Conservation (phyloP, 2,329 filamentous ascomycete species). For the Cadophora luteo-olivacea region DNA sequence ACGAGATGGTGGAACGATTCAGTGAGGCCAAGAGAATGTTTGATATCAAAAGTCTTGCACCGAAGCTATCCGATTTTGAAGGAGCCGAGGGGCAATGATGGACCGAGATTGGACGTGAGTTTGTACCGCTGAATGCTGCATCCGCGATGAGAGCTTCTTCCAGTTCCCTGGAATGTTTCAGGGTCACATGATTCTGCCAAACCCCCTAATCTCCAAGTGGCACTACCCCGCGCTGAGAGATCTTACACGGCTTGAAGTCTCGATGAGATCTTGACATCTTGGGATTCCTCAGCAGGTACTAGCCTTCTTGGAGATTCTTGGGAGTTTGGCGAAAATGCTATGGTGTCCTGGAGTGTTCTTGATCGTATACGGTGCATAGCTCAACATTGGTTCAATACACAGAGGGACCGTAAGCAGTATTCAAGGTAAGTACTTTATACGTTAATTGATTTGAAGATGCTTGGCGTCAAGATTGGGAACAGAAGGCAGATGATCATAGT, state of each 20-base stretch:
- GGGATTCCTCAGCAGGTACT: not conserved
- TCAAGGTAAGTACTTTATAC: too few relatives aligned
- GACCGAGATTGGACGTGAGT: not conserved
- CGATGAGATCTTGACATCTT: not conserved
- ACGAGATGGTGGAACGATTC: not conserved
- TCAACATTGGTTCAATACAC: too few relatives aligned
- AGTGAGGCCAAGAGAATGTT: not conserved
- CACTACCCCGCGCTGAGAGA: conserved; percentile 4
- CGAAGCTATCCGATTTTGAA: not conserved
- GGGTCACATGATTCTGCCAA: too few relatives aligned
- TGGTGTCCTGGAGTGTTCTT: not conserved
- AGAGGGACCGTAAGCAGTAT: too few relatives aligned
- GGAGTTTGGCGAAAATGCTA: not conserved
- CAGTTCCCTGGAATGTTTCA: too few relatives aligned
- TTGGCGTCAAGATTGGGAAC: too few relatives aligned
- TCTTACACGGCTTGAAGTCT: not conserved
- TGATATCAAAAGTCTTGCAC: conserved; percentile 11
- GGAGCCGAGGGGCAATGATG: not conserved
- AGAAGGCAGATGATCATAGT: too few relatives aligned
- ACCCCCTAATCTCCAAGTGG: not conserved
- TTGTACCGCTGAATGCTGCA: not conserved
- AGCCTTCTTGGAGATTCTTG: not conserved
- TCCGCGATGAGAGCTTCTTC: too few relatives aligned
- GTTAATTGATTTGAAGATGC: too few relatives aligned
- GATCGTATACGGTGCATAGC: too few relatives aligned